Base-by-base conservation (phyloP, 352 stramenopile genomes). In the Pythium rishiriense region DNA sequence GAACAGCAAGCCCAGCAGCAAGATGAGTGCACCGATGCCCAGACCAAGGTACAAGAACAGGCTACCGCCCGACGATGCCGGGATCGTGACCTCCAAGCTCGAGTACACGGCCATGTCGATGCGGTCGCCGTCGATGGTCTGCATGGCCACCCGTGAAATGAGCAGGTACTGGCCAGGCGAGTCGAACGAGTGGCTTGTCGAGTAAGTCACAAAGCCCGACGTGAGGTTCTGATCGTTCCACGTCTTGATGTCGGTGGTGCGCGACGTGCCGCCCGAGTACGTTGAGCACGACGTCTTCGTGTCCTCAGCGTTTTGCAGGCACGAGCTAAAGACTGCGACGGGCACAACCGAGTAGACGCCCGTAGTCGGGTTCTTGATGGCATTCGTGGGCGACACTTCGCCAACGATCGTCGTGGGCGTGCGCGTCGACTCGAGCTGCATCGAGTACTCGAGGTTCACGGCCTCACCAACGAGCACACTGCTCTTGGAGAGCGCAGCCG, bases 51-150 rank as follows among this genome's bases (percentile, higher is more conserved):
- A 91, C 22, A 93, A 53, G 54, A 91, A 91, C 21, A 81, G 29
- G 28, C 74, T 75, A 53, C 80, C 81, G 19, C 69, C 72, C 2
- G 69, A 73, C 35, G 74, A 87, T 37, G 63, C 69, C 0, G 77
- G 59, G n/a, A 89, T 74, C 19, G 82, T 75, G 26, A 88, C 84
- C 11, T 74, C 74, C 33, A 91, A 65, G 33, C 69, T 85, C 43
- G 81, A 91, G 69, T 93, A 93, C 31, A 93, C 85, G 15, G 84
- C 84, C 82, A 91, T 90, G 47, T 93, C 82, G 62, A 93, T 76
- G 29, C 82, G 84, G 21, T 86, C 70, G 17, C 84, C 84, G 62
- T 93, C 84, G 28, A 81, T 71, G 26, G 81, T 91, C 52, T 83
- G 66, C 82, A 91, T 89, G 12, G 75, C 81, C 33, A 90, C 77